Conservation (phyloP, 1,139 yeast genomes). For the Taiozyma onychis region DNA sequence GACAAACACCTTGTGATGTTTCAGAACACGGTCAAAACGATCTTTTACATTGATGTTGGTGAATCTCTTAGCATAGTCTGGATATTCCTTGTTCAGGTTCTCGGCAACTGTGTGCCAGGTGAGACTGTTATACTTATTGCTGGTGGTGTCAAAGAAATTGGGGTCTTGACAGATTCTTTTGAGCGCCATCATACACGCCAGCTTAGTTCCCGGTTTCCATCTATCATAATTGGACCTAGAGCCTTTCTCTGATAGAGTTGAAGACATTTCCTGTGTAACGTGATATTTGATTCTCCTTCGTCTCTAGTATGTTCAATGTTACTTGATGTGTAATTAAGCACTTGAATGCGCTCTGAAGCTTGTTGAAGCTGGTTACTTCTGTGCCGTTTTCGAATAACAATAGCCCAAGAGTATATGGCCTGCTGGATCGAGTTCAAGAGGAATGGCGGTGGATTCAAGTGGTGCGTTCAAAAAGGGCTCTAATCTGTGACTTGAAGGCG, state of each 20-base stretch:
- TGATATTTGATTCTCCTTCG: neutral
- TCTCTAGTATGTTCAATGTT: neutral
- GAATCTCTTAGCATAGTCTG: constrained; percentile 20
- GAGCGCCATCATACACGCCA: constrained; percentile 22
- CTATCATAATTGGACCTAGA: constrained; percentile 21
- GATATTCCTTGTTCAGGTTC: constrained; percentile 20
- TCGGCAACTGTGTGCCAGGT: constrained; percentile 25
- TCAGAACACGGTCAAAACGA: constrained; percentile 21
- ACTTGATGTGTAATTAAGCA: neutral
- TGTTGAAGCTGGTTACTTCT: neutral
- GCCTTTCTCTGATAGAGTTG: neutral
- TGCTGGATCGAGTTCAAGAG: neutral
- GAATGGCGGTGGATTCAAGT: neutral
- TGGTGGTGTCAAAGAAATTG: constrained; percentile 13
- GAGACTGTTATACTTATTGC: constrained; percentile 12
- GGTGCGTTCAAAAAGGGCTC: neutral
- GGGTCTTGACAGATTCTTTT: constrained; percentile 13
- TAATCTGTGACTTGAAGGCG: neutral
- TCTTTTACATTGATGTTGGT: constrained; percentile 24
- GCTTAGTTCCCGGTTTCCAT: constrained; percentile 23
- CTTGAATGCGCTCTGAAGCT: neutral
- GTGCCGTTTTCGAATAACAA: neutral
- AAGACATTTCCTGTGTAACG: neutral
- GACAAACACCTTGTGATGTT: constrained; percentile 20
- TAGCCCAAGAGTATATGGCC: neutral